phyloP scores from a whole-genome alignment of 1,284 basidiomycete genomes.

The Neonothopanus nambi region DNA sequence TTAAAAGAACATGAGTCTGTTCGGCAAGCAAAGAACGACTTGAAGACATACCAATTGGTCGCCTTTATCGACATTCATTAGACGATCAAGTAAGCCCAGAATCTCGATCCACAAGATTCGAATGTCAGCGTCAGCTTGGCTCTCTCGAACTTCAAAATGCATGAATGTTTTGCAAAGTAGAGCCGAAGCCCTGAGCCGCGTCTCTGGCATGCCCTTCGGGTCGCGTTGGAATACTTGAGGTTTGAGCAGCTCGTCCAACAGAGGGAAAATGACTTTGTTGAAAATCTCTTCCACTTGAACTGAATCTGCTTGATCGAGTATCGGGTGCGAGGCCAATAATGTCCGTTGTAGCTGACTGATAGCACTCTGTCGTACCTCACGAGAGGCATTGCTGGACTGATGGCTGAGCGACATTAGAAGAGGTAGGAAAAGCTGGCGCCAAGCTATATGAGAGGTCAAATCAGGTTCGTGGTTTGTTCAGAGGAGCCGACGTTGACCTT shows the following conservation, averaged over 20 bases:
- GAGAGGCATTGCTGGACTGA: constrained; percentile 85
- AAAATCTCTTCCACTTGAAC: constrained; percentile 82
- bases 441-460: constrained; percentile 54
- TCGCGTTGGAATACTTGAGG: constrained; percentile 81
- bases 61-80: constrained; percentile 83
- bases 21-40: not conserved
- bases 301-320: constrained; percentile 57
- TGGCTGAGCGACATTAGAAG: constrained; percentile 77
- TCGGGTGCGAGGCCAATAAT: constrained; percentile 78
- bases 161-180: constrained; percentile 95
- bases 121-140: constrained; percentile 66
- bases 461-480: not conserved
- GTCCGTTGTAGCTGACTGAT: constrained; percentile 87
- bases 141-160: constrained; percentile 84
- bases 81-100: constrained; percentile 86
- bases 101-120: constrained; percentile 87
- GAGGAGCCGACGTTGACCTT: constrained; percentile 11
- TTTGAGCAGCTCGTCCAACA: constrained; percentile 90
- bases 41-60: constrained; percentile 78
- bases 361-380: constrained; percentile 84
- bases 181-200: constrained; percentile 82
- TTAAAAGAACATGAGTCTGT: constrained; percentile 18
- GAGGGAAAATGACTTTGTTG: constrained; percentile 87
- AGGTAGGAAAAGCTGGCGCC: constrained; percentile 82
- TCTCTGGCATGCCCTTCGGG: constrained; percentile 87